Conservation (phyloP, 345 rosid genomes). For the Gynandropsis gynandra region DNA sequence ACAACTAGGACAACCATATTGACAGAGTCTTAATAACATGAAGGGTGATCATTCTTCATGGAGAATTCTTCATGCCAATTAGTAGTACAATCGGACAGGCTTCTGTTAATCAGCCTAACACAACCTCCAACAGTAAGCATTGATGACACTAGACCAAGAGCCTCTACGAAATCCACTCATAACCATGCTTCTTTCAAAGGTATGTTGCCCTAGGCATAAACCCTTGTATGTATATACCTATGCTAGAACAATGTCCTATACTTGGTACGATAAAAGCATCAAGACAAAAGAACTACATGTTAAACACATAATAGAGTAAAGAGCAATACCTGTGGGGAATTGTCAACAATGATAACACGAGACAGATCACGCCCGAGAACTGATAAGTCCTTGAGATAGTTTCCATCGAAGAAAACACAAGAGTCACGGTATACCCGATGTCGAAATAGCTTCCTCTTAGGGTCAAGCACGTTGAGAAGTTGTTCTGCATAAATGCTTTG, state of each 20-base stretch:
- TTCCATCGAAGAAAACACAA: conserved; percentile 90
- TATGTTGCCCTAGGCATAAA: neutral
- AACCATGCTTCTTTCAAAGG: neutral
- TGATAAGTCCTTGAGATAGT: conserved; percentile 88
- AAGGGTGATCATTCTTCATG: too few species aligned
- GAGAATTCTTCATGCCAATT: neutral
- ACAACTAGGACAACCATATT: too few species aligned
- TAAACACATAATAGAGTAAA: neutral
- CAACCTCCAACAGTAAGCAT: neutral
- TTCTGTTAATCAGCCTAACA: neutral
- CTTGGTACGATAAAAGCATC: neutral
- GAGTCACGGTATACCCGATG: conserved; percentile 95
- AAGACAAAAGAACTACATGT: neutral
- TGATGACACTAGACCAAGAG: conserved; percentile 1
- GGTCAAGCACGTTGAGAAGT: conserved; percentile 97
- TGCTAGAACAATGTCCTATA: neutral
- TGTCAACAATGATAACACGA: conserved; percentile 77
- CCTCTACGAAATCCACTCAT: neutral
- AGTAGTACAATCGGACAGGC: neutral
- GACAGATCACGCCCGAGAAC: conserved; percentile 94
- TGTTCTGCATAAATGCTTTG: conserved; percentile 97
- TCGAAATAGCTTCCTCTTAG: conserved; percentile 83
- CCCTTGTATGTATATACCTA: neutral
- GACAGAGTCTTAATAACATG: too few species aligned
- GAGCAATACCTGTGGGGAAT: conserved; percentile 88